phyloP scores from a whole-genome alignment of 2,329 filamentous ascomycete species.

The Orbilia brochopaga region DNA sequence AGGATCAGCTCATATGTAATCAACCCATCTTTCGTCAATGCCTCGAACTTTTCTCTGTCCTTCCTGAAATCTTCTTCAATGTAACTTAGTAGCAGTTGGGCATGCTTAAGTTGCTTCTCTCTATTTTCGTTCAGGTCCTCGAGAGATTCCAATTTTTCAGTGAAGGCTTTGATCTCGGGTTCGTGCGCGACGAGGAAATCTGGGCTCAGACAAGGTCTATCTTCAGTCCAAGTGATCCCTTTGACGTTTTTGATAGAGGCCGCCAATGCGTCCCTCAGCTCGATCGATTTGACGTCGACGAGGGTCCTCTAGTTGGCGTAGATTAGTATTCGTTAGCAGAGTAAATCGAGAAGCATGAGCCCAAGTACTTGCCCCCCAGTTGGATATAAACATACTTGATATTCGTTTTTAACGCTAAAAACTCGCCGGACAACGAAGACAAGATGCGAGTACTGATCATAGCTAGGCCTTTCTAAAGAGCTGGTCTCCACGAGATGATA shows the following conservation, averaged over 20 bases:
- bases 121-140: slow-evolving; percentile 66
- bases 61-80: slow-evolving; percentile 81
- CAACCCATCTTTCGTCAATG: slow-evolving; percentile 78
- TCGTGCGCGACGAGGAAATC: slow-evolving; percentile 60
- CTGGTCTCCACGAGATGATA: slow-evolving; percentile 73
- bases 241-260: slow-evolving; percentile 78
- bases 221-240: slow-evolving; percentile 78
- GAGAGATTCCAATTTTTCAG: slow-evolving; percentile 70
- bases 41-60: slow-evolving; percentile 78
- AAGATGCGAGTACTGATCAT: slow-evolving; percentile 77
- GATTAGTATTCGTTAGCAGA: slow-evolving; percentile 32
- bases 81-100: slow-evolving; percentile 76
- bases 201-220: slow-evolving; percentile 74
- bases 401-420: slow-evolving; percentile 85
- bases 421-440: slow-evolving; percentile 81
- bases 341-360: no score
- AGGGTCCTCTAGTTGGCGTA: slow-evolving; percentile 62
- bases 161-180: slow-evolving; percentile 61
- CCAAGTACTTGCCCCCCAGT: no score
- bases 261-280: slow-evolving; percentile 72
- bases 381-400: slow-evolving; percentile 13
- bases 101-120: slow-evolving; percentile 67
- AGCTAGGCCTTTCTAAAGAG: slow-evolving; percentile 60
- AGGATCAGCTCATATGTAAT: slow-evolving; percentile 89
- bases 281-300: slow-evolving; percentile 84